These are phyloP conservation scores for Aspergillus novofumigatus DNA, from an alignment of 2,329 filamentous ascomycete species.

Conservation along the genomic window DNA sequence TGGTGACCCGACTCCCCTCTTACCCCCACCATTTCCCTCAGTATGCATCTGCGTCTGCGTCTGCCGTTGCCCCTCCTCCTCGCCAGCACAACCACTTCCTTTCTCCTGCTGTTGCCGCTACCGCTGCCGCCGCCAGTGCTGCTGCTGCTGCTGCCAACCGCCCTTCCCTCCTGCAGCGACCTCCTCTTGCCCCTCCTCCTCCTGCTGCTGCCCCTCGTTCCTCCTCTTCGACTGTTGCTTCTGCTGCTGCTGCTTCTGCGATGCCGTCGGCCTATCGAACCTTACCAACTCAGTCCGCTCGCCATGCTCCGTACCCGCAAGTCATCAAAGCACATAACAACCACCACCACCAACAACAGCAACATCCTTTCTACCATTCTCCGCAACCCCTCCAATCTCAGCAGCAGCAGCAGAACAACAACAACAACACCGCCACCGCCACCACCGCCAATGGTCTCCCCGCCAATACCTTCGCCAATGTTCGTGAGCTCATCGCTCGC, in stretches of 20 bases:
- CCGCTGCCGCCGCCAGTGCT: conserved; percentile 13
- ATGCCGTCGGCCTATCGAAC: conserved; percentile 43
- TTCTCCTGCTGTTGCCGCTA: conserved; percentile 13
- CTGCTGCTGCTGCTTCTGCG: conserved; percentile 35
- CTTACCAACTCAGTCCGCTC: conserved; percentile 33
- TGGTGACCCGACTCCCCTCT: conserved; percentile 23
- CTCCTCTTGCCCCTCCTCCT: conserved; percentile 33
- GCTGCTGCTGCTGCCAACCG: conserved; percentile 20
- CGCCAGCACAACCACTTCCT: conserved; percentile 7
- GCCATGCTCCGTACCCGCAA: conserved; percentile 36
- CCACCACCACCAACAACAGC: conserved; percentile 16
- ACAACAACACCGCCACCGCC: conserved; percentile 11
- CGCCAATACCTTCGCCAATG: conserved; percentile 39
- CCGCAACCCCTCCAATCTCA: conserved; percentile 7
- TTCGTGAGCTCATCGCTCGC: conserved; percentile 39
- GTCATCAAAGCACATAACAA: conserved; percentile 33
- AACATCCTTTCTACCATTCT: conserved; percentile 7
- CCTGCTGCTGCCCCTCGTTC: conserved; percentile 21
- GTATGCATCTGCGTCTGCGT: conserved; percentile 6
- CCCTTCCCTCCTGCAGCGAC: conserved; percentile 31
- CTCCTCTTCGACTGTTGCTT: conserved; percentile 25
- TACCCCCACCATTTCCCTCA: conserved; percentile 26
- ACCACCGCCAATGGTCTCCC: conserved; percentile 25
- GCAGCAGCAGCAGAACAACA: conserved; percentile 12
- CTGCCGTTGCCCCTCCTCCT: neutral